phyloP scores from a whole-genome alignment of 176 grass and related monocot genomes.

The Ananas comosus region DNA sequence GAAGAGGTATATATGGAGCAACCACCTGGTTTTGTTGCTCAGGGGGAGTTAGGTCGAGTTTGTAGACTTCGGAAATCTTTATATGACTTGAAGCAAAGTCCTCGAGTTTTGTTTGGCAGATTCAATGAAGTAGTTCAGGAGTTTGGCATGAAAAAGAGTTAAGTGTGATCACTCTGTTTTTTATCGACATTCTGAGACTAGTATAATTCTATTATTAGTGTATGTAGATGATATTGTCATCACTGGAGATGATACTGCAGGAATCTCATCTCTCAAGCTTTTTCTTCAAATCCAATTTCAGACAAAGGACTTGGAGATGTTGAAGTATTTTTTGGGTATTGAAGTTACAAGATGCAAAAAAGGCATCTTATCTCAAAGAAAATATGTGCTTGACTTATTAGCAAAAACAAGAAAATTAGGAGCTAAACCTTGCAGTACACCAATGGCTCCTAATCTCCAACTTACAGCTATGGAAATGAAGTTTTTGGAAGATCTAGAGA shows the following conservation, averaged over 20 bases:
- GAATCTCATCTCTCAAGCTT: neutral
- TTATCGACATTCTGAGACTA: neutral
- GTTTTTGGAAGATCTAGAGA: neutral
- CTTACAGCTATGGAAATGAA: neutral
- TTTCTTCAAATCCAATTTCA: neutral
- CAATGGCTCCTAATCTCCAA: neutral
- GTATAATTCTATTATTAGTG: neutral
- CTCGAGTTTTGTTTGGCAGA: neutral
- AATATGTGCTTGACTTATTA: neutral
- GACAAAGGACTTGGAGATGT: neutral
- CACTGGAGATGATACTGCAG: neutral
- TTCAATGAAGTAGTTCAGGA: neutral
- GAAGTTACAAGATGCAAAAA: neutral
- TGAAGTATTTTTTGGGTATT: neutral
- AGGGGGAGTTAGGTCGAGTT: neutral
- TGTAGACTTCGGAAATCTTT: neutral
- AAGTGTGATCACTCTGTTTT: neutral
- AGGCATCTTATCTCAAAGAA: neutral
- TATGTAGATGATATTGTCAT: neutral
- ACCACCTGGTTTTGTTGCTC: slow-evolving; percentile 1
- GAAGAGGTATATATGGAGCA: too few species aligned
- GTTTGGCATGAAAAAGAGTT: neutral
- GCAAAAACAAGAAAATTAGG: neutral
- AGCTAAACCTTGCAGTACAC: neutral
- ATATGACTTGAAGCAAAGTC: neutral